Evolutionary conservation across 1,284 basidiomycete genomes (phyloP).

Genomic region (Rhodotorula glutinis): DNA sequence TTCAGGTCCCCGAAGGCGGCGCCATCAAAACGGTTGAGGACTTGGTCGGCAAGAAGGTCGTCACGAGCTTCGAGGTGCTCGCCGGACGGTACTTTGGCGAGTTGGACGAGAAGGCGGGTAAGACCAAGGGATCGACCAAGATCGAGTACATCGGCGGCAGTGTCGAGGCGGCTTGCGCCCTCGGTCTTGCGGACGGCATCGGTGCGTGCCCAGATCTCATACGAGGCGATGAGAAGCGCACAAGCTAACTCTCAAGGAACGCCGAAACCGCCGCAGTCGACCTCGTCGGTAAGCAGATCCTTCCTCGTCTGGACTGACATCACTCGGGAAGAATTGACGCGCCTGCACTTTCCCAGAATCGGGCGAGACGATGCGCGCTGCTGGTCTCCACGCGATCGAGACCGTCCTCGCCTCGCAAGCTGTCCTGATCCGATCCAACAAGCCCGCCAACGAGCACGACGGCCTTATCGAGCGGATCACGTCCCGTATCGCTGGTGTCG

Average conservation of each 20-base stretch:
- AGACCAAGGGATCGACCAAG: conserved; percentile 55
- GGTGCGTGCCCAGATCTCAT: conserved; percentile 25
- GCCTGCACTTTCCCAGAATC: conserved; percentile 62
- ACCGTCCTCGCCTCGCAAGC: conserved; percentile 87
- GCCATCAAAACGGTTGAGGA: conserved; percentile 69
- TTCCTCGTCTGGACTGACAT: background rate
- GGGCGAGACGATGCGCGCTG: conserved; percentile 99
- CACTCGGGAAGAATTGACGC: background rate
- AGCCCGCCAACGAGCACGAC: conserved; percentile 54
- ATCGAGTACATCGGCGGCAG: conserved; percentile 97
- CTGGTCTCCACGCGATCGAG: conserved; percentile 87
- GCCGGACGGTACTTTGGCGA: conserved; percentile 73
- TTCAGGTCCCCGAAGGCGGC: conserved; percentile 84
- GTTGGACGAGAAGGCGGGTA: conserved; percentile 61
- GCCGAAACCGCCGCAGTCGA: conserved; percentile 59
- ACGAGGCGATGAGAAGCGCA: too few relatives aligned
- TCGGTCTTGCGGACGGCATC: conserved; percentile 96
- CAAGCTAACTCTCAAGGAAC: too few relatives aligned
- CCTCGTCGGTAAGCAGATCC: conserved; percentile 68
- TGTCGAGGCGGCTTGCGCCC: conserved; percentile 94
- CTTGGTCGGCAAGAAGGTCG: conserved; percentile 85
- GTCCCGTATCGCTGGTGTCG: conserved; percentile 83
- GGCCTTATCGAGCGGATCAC: conserved; percentile 75
- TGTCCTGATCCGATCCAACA: conserved; percentile 80
- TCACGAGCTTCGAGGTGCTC: conserved; percentile 89